Base-by-base conservation (phyloP, 2,329 filamentous ascomycete species). In the Fusarium fujikuroi region DNA sequence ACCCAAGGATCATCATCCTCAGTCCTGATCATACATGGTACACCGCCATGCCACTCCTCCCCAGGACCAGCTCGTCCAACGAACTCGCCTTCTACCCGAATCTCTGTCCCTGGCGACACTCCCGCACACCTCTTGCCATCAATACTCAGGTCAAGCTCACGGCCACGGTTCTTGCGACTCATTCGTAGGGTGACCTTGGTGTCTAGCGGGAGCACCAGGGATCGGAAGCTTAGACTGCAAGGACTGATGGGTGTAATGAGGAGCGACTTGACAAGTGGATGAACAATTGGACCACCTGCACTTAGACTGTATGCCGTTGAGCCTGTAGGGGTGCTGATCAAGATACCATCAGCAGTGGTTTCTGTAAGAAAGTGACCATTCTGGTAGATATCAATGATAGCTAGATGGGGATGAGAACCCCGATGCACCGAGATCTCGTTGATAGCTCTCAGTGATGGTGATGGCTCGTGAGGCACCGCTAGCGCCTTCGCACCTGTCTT, bases 261-360 rank as follows among this genome's bases (percentile, higher is more conserved):
- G 19, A 98, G 87, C 3, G 93, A 94, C 42, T 93, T 92, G 6
- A 98, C 95, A 4, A 98, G 88, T 0, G 96, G 96, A 80, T 99
- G 96, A 44, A 98, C 93, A 75, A 99, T 98, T 76, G 92, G 93
- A 2, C 96, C 96, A 7, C 96, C 96, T 6, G 92, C 93, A 73
- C 93, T 96, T n/a, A 99, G 87, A 66, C 93, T 96, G 84, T 99
- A 99, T 1, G 96, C 96, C 1, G 96, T 99, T 44, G 93, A 97
- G 6, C 96, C 96, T 0, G 96, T 99, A 0, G 96, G 96, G 0
- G 95, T 98, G 72, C 93, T 95, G 66, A 98, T 91, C 49, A 98
- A 92, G 81, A 99, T 97, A 57, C 96, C 96, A 81, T 99, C 96
- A 2, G 95, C 95, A 18, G 97, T 95, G 2, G 94, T 95, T 81